Conservation (phyloP, 305 asterid species). For the Petunia hybrid region DNA sequence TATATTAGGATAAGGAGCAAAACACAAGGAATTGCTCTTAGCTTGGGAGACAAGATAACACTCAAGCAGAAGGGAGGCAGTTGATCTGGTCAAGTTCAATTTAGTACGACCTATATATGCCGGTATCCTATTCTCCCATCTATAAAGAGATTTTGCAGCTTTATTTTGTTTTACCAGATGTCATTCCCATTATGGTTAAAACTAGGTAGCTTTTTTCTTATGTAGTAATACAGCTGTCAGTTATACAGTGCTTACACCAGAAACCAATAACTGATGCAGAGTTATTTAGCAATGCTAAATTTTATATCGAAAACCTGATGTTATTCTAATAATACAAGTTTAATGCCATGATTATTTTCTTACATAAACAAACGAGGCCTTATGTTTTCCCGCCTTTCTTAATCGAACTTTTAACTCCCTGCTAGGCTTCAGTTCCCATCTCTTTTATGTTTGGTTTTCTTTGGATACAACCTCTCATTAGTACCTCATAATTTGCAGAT, state of each 20-base stretch:
- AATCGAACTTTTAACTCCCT: background rate
- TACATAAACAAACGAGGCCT: background rate
- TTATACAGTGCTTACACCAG: background rate
- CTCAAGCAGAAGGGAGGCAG: conserved; percentile 99
- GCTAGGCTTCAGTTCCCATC: background rate
- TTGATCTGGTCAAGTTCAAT: conserved; percentile 47
- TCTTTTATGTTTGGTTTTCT: background rate
- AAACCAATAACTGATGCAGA: background rate
- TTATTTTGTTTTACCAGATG: conserved; percentile 5
- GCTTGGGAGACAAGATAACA: conserved; percentile 99
- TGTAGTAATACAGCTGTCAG: background rate
- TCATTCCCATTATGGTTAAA: background rate
- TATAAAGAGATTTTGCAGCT: conserved; percentile 20
- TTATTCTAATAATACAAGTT: background rate
- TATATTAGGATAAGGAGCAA: conserved; percentile 98
- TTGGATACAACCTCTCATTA: background rate
- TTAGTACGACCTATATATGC: conserved; percentile 22
- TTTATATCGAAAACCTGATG: background rate
- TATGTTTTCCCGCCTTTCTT: background rate
- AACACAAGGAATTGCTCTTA: conserved; percentile 99
- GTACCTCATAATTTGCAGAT: conserved; percentile 21
- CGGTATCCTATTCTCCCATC: conserved; percentile 22
- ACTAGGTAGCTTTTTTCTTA: conserved; percentile 2
- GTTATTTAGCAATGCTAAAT: no score
- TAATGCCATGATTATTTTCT: background rate